Evolutionary conservation across 306 rosid genomes (phyloP).

Genomic region (Prosopis cineraria): DNA sequence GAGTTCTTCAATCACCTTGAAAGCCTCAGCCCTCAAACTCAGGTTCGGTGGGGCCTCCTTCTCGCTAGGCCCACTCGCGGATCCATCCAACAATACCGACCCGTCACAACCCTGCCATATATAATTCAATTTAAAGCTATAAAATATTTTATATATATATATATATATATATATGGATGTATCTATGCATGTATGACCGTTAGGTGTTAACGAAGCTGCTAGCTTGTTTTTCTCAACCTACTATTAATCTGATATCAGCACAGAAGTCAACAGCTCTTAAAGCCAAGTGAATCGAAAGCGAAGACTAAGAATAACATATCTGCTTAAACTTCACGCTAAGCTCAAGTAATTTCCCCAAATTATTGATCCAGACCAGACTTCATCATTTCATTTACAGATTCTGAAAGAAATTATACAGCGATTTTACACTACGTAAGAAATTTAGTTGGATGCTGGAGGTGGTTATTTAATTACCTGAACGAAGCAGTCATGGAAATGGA

Average conservation of each 20-base stretch:
- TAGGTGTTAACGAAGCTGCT: neutral
- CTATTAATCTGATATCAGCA: neutral
- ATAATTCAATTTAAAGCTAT: neutral
- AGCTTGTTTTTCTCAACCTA: neutral
- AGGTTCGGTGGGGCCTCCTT: constrained; percentile 61
- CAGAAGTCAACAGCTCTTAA: neutral
- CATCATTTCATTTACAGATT: too few species aligned
- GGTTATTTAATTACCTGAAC: constrained; percentile 72
- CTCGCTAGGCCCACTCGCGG: constrained; percentile 67
- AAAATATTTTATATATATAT: too few species aligned
- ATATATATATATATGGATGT: too few species aligned
- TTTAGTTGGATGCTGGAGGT: too few species aligned
- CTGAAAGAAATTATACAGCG: too few species aligned
- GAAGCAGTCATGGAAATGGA: constrained; percentile 84
- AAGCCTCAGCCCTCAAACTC: constrained; percentile 49
- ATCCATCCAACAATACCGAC: constrained; percentile 65
- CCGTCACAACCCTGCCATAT: constrained; percentile 74
- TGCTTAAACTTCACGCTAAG: neutral
- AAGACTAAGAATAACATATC: neutral
- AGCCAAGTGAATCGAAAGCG: neutral
- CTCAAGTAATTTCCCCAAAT: neutral
- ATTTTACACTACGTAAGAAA: too few species aligned
- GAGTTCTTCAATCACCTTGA: constrained; percentile 55
- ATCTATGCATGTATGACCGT: neutral
- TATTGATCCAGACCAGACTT: too few species aligned